phyloP scores from a whole-genome alignment of 805 yeast species.

The Zygosaccharomyces bisporus region DNA sequence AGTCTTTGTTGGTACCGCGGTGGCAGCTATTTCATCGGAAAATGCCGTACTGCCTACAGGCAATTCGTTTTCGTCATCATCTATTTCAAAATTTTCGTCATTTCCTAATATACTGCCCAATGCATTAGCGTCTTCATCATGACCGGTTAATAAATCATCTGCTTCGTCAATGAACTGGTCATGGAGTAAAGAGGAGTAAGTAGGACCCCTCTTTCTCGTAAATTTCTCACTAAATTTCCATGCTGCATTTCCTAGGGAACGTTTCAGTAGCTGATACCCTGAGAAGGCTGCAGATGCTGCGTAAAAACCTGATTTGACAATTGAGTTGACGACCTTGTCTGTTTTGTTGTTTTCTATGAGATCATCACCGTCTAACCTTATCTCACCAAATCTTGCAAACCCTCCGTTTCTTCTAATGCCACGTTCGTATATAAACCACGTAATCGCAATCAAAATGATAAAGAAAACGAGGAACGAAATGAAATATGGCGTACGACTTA shows the following conservation, averaged over 20 bases:
- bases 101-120: constrained; percentile 41
- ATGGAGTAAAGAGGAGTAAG: constrained; percentile 32
- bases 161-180: constrained; percentile 38
- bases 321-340: constrained; percentile 55
- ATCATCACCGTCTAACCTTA: constrained; percentile 74
- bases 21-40: constrained; percentile 12
- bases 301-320: constrained; percentile 56
- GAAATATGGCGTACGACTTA: constrained; percentile 53
- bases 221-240: constrained; percentile 26
- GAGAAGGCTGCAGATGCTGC: constrained; percentile 40
- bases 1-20: too few species aligned
- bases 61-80: constrained; percentile 29
- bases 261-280: constrained; percentile 19
- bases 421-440: constrained; percentile 72
- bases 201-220: constrained; percentile 32
- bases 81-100: constrained; percentile 36
- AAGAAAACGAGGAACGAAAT: constrained; percentile 57
- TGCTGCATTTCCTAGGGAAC: constrained; percentile 15
- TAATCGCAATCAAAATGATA: constrained; percentile 45
- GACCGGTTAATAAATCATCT: constrained; percentile 36
- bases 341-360: constrained; percentile 58
- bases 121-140: constrained; percentile 49
- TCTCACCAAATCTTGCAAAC: constrained; percentile 75
- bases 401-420: constrained; percentile 81
- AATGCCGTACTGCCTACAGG: constrained; percentile 5